Evolutionary conservation across 2,329 filamentous ascomycete genomes (phyloP).

Genomic region (Ophiostoma ips): DNA sequence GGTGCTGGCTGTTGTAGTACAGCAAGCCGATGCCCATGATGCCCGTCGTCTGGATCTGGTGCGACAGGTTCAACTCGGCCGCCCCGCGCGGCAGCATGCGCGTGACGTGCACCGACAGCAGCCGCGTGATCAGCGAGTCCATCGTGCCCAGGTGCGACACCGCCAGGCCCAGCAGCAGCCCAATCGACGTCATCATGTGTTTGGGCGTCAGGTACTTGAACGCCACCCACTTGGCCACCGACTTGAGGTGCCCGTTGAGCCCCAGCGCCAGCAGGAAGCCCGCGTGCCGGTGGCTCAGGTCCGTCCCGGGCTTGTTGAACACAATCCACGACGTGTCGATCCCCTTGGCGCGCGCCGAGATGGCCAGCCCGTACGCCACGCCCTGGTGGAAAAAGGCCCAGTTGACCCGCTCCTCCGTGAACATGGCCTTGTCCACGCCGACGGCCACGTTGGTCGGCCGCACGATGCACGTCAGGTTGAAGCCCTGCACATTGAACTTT

Average conservation of each 20-base stretch:
- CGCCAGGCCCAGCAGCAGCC: conserved; percentile 79
- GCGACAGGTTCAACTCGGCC: conserved; percentile 85
- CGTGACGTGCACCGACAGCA: conserved; percentile 91
- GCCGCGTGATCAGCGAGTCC: conserved; percentile 85
- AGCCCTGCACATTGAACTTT: conserved; percentile 77
- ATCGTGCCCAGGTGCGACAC: conserved; percentile 93
- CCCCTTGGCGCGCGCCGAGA: conserved; percentile 76
- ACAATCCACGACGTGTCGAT: conserved; percentile 99
- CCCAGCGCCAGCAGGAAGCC: conserved; percentile 85
- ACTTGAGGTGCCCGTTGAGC: conserved; percentile 87
- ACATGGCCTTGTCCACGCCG: conserved; percentile 74
- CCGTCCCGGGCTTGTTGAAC: conserved; percentile 80
- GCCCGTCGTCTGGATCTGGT: conserved; percentile 85
- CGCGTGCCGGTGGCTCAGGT: conserved; percentile 90
- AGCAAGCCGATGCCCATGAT: conserved; percentile 94
- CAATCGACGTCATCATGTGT: conserved; percentile 97
- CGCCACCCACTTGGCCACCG: conserved; percentile 91
- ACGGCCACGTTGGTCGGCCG: conserved; percentile 85
- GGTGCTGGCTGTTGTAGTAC: conserved; percentile 90
- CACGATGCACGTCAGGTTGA: conserved; percentile 83
- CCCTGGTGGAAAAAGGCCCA: conserved; percentile 99
- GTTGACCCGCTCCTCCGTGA: conserved; percentile 91
- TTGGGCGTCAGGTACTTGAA: conserved; percentile 99
- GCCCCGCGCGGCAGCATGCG: conserved; percentile 85
- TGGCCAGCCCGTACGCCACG: conserved; percentile 80